Base-by-base conservation (phyloP, 2,329 filamentous ascomycete species). In the Lasiodiplodia hormozganensis region DNA sequence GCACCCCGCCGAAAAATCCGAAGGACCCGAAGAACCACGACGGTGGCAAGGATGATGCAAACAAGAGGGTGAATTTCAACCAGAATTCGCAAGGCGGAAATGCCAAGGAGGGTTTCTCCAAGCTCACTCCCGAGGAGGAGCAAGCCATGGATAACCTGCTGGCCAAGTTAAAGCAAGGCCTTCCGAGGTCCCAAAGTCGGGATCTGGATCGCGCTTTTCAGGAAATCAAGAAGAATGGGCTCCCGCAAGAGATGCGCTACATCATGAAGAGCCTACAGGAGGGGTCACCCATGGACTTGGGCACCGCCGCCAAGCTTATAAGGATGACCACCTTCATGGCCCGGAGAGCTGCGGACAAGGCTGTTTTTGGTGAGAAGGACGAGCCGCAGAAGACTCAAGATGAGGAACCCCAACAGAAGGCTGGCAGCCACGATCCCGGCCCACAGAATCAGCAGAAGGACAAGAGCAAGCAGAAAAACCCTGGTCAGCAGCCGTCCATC, bases 161-260 rank as follows among this genome's bases (percentile, higher is more conserved):
- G 52, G 75, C 77, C 2, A 83, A 84, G 70, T 79, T 91, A 69
- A 87, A 87, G 72, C 82, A 85, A 70, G 84, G 83, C 62, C 79
- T 93, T 68, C 90, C 91, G 8, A 82, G 85, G 67, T 84, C 85
- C n/a, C 89, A 92, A 79, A 83, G 84, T 49, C 80, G 87, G 62
- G 81, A 85, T 25, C 78, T 94, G 69, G 84, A 88, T 69, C 84
- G 87, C 58, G 84, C 89, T 10, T 80, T 92, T n/a, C 81, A 86
- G 70, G 82, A 85, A 34, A 85, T 95, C 70, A 88, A 89, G 80
- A 84, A 85, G 70, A 85, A 89, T 52, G 93, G 93, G 11, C 87
- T 93, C 18, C 92, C 93, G 0, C 74, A 81, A 25, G 92, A 93
- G 75, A 36, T 69, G 40, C 85, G 87, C 67, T 85, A 90, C 71